A percentile compares a stretch with the other conserved stretches of the same genome.
These are phyloP conservation scores for Penicillium occitanis DNA, from an alignment of 2,329 filamentous ascomycete genomes.

Conservation along the genomic window DNA sequence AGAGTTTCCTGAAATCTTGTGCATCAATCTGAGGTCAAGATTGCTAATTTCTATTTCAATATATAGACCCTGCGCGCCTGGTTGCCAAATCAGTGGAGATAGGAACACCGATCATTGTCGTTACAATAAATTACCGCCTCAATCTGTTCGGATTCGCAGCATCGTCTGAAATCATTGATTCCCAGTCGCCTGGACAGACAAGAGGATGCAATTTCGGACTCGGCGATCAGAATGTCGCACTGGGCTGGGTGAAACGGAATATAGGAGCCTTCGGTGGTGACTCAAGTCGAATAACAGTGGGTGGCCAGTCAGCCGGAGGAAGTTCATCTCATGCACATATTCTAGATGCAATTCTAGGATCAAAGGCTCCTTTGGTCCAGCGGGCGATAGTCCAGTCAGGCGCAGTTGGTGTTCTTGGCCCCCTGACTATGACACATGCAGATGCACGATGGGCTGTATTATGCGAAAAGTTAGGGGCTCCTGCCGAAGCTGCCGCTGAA, in stretches of 20 bases:
- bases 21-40: neutral
- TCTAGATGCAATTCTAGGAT: neutral
- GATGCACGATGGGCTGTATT: constrained; percentile 1
- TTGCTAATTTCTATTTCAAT: neutral
- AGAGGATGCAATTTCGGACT: constrained; percentile 56
- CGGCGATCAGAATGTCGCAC: constrained; percentile 55
- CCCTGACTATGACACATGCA: neutral
- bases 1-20: neutral
- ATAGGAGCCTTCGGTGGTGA: constrained; percentile 59
- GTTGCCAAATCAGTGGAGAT: constrained; percentile 43
- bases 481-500: neutral
- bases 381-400: neutral
- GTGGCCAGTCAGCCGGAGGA: constrained; percentile 51
- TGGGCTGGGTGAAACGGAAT: constrained; percentile 58
- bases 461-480: neutral
- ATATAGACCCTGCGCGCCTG: constrained; percentile 22
- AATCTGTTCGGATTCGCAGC: constrained; percentile 73
- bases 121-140: constrained; percentile 75
- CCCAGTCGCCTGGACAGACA: constrained; percentile 58
- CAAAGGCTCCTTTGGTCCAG: neutral
- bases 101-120: constrained; percentile 68
- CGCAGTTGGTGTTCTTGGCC: constrained; percentile 5
- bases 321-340: neutral
- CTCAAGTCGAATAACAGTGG: constrained; percentile 49
- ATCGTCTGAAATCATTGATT: constrained; percentile 61